These are phyloP conservation scores for Lodderomyces orthopsilosis DNA, from an alignment of 1,139 yeast species.

Conservation along the genomic window DNA sequence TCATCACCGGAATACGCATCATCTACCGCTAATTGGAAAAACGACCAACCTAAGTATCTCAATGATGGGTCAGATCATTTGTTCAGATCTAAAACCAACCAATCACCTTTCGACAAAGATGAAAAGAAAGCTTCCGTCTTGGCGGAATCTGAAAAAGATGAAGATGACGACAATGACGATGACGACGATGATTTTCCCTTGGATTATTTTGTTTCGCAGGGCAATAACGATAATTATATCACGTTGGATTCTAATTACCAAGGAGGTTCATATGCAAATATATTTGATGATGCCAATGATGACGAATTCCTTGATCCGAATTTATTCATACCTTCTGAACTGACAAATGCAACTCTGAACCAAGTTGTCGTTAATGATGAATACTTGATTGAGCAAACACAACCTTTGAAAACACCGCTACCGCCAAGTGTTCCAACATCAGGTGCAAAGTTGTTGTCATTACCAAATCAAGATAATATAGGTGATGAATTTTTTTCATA, in stretches of 20 bases:
- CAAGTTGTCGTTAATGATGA: slow-evolving; percentile 42
- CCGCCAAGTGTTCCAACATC: slow-evolving; percentile 17
- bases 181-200: slow-evolving; percentile 71
- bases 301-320: slow-evolving; percentile 30
- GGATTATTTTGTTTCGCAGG: slow-evolving; percentile 48
- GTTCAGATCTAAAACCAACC: background rate
- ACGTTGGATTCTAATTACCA: slow-evolving; percentile 31
- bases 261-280: slow-evolving; percentile 20
- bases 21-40: slow-evolving; percentile 5
- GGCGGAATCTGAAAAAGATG: slow-evolving; percentile 15
- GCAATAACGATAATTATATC: slow-evolving; percentile 28
- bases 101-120: background rate
- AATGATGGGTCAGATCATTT: background rate
- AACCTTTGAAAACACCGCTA: slow-evolving; percentile 31
- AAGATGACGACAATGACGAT: slow-evolving; percentile 31
- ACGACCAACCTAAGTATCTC: background rate
- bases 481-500: slow-evolving; percentile 2
- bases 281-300: slow-evolving; percentile 25
- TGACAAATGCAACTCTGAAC: slow-evolving; percentile 17
- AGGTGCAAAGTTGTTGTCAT: slow-evolving; percentile 6
- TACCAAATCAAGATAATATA: slow-evolving; percentile 7
- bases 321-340: slow-evolving; percentile 17
- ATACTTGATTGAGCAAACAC: slow-evolving; percentile 48
- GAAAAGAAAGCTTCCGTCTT: background rate
- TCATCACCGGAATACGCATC: slow-evolving; percentile 22